Evolutionary conservation across 1,284 basidiomycete species (phyloP), one percentile per base, ranked within the genome.

Genomic region (Singerocomus inundabilis): DNA sequence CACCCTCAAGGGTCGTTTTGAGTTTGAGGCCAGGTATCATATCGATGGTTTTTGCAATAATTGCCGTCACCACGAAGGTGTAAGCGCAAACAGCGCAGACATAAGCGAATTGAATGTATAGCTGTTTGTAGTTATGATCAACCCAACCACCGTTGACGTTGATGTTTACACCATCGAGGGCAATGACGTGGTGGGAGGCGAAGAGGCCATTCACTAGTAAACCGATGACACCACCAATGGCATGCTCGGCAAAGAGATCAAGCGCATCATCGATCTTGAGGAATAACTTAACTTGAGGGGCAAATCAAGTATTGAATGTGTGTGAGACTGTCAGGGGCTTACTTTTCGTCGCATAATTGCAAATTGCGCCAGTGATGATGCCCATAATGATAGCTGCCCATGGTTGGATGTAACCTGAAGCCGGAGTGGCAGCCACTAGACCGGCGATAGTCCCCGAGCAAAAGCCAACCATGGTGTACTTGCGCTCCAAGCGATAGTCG

Each of bases 171-270:
- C 84, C 87, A 57, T 97, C 92, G 46, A 88, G 78, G 8, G 82
- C 76, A 46, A 85, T 82, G 49, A 89, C 72, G 15, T 66, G 67
- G 11, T 62, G 68, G 21, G 81, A 84, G 2, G 90, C 89, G 59
- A 98, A 97, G 60, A 94, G 76, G 2, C 72, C 89, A 57, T 91
- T 93, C 60, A 82, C 70, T 36, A 98, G 64, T 32, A 92, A 78
- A 35, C 94, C 93, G 44, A 96, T 78, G 21, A 95, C 82, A 41
- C 95, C 95, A 5, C 91, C 92, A 16, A 98, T 72, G 36, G 89
- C 93, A 75, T 98, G 93, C 61, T 93, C 88, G n/a, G 90, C 87
- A 66, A 89, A 92, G 51, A 93, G 78, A 80, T 93, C 89, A 44
- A 93, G 83, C 0, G 88, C 84, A 61, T 93, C 91, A 66, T 94